Base-by-base conservation (phyloP, 2,329 filamentous ascomycete genomes). In the Lasiodiplodia sp. region DNA sequence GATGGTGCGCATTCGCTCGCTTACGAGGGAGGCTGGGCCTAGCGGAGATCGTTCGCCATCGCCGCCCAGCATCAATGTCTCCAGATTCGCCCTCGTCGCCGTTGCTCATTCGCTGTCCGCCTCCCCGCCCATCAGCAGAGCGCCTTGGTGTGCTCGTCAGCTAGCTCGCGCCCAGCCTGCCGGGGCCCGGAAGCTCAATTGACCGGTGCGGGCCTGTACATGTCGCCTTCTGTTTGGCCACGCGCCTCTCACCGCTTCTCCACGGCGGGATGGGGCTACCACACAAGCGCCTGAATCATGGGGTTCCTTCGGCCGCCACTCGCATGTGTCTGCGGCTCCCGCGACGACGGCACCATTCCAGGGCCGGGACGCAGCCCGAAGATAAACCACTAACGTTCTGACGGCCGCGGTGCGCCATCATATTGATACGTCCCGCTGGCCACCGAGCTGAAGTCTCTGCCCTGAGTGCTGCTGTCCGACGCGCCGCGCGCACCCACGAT, bases 211-310 rank as follows among this genome's bases (percentile, higher is more conserved):
- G 60, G 40, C 23, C 60, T 14, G 49, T 55, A 66, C 63, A 56
- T 56, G 51, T 53, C 63, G 63, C 49, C 34, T 10, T 66, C 52
- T 56, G 51, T 44, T 56, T 47, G 66, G 56, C 57, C 66, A 14
- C 44, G 14, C 44, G 21, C 8, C 18, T n/a, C 57, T 68, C 66
- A 68, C 66, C 66, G 66, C 66, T 68, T 68, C 66, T 68, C 66
- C 66, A 68, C 66, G 49, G 18, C 47, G 21, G 18, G 34, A 62
- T 63, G 56, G 66, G 56, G 56, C 56, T 62, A 62, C 66, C 34
- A 25, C 47, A n/a, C 47, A 68, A 49, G 47, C 66, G 57, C 66
- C 66, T 68, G 66, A 68, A 63, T 63, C 66, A 63, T 53, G 57
- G 44, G 28, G 12, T 28, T 55, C 62, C 31, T 62, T 62, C 58